phyloP scores from a whole-genome alignment of 2,329 filamentous ascomycete genomes.

The Aureobasidium pullulans region DNA sequence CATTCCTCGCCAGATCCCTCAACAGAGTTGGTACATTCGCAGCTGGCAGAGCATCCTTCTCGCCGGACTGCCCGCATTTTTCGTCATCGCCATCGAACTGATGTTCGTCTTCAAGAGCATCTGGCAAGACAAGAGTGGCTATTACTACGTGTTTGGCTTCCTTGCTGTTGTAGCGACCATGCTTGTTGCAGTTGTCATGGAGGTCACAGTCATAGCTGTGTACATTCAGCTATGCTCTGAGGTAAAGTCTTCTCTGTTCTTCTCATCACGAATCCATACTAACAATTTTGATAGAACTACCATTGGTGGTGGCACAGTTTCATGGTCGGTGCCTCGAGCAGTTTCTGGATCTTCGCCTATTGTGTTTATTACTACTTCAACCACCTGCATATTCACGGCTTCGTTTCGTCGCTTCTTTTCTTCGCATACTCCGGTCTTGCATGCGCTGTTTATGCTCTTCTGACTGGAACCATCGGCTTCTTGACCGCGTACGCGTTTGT shows the following conservation, averaged over 20 bases:
- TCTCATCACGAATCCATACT: conserved; percentile 8
- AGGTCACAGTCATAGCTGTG: conserved; percentile 75
- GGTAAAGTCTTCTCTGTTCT: conserved; percentile 32
- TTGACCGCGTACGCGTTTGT: conserved; percentile 79
- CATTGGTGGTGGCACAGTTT: conserved; percentile 93
- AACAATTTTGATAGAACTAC: conserved; percentile 54
- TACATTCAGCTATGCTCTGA: conserved; percentile 78
- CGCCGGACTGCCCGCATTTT: conserved; percentile 73
- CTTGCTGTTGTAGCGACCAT: conserved; percentile 66
- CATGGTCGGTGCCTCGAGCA: conserved; percentile 66
- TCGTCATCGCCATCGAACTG: conserved; percentile 80
- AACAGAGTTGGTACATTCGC: conserved; percentile 67
- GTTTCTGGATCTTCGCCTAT: conserved; percentile 76
- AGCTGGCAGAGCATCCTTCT: conserved; percentile 58
- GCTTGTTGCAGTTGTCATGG: conserved; percentile 67
- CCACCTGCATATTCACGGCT: conserved; percentile 72
- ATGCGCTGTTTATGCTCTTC: conserved; percentile 70
- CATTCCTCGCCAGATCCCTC: conserved; percentile 66
- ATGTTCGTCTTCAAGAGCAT: conserved; percentile 80
- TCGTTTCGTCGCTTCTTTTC: conserved; percentile 72
- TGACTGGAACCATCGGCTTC: conserved; percentile 80
- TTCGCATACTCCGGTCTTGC: conserved; percentile 79
- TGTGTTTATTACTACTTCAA: conserved; percentile 77
- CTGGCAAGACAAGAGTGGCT: conserved; percentile 85
- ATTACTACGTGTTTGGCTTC: conserved; percentile 90